Base-by-base conservation (phyloP, 305 asterid genomes). In the Fraxinus angustifolia region DNA sequence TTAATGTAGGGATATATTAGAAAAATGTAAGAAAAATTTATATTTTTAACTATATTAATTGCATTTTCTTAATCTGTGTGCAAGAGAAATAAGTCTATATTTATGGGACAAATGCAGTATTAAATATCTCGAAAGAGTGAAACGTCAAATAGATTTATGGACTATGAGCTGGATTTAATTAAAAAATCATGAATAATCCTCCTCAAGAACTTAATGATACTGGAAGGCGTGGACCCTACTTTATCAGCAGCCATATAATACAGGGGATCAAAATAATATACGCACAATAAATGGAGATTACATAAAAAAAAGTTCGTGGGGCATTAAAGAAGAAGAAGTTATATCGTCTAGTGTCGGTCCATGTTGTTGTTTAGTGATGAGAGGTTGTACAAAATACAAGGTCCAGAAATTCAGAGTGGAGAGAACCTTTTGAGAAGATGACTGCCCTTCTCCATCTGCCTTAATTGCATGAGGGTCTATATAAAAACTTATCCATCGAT, bases 331-430 rank as follows among this genome's bases (percentile, higher is more conserved):
- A 82, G 73, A 80, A 80, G 84, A 81, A 17, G 70, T 77, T 45
- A 65, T 76, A 21, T 80, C 87, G 71, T 81, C 65, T 76, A 83
- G 81, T 87, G 93, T 85, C 88, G 90, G 90, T 84, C 88, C 87
- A 82, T 10, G 14, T 40, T 65, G 11, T 79, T 31, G 82, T 67
- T 76, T 75, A 38, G 30, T 31, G 42, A 82, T 74, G 42, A 79
- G 77, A 79, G 75, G 71, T 23, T 23, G 33, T 65, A 26, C 34
- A 65, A 26, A 65, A 65, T 74, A 78, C 76, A 60, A 50, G 36
- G 77, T 28, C 34, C 35, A 82, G 33, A 34, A 30, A 26, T 28
- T 28, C 7, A 6, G 73, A 65, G 31, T 62, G 78, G 80, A 70
- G 45, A 53, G 33, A 42, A 11, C 73, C 58, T 33, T 53, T 84